A percentile compares a stretch with the other conserved stretches of the same genome.
phyloP scores from a whole-genome alignment of 164 flowering plant genomes.

The Warburgia ugandensis region DNA sequence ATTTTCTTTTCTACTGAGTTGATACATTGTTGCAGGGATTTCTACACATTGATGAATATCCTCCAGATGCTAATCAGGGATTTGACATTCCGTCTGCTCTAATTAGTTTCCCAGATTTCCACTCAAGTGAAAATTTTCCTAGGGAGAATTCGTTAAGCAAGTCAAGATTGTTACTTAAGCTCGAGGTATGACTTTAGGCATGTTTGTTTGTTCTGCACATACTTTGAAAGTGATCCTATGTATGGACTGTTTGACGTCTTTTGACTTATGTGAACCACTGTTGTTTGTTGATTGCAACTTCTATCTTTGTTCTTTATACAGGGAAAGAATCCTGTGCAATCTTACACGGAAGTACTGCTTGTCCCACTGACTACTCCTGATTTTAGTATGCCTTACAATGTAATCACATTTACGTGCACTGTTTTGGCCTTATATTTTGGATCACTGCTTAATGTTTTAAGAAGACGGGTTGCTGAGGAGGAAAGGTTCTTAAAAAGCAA shows the following conservation, averaged over 20 bases:
- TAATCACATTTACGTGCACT: conserved; percentile 93
- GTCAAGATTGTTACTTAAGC: conserved; percentile 51
- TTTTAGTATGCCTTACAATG: conserved; percentile 99
- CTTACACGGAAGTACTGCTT: conserved; percentile 93
- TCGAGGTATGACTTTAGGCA: conserved; percentile 42
- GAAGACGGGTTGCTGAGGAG: conserved; percentile 84
- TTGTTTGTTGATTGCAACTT: neutral
- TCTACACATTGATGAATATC: conserved; percentile 90
- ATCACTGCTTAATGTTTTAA: conserved; percentile 80
- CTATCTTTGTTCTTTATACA: conserved; percentile 19
- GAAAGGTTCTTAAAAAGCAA: conserved; percentile 54
- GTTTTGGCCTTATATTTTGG: conserved; percentile 94
- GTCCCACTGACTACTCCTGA: conserved; percentile 98
- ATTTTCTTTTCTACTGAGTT: neutral
- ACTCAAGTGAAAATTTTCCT: conserved; percentile 32
- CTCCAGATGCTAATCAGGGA: conserved; percentile 98
- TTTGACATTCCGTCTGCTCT: conserved; percentile 95
- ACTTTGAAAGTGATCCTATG: no score
- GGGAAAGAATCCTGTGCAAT: conserved; percentile 51
- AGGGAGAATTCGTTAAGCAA: conserved; percentile 24
- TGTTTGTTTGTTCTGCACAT: neutral
- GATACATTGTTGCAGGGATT: conserved; percentile 50
- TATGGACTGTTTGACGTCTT: neutral
- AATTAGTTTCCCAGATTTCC: conserved; percentile 62
- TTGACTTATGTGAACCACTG: neutral